phyloP scores from a whole-genome alignment of 371 early-diverging fungal species.

The Zychaea mexicana region DNA sequence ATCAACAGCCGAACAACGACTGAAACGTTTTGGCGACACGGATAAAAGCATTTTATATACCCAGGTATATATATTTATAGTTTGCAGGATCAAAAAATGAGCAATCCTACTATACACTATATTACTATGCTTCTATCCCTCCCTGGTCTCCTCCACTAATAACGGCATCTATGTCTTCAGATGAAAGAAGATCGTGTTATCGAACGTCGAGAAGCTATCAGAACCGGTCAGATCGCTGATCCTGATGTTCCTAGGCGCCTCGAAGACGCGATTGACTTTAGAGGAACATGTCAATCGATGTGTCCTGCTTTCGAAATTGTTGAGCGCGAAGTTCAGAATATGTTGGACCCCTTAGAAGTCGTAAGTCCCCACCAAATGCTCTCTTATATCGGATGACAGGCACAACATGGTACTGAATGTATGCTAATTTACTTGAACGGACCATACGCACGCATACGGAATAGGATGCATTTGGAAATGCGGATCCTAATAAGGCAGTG shows the following conservation, averaged over 20 bases:
- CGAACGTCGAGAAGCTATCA: slow-evolving; percentile 53
- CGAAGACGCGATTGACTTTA: slow-evolving; percentile 70
- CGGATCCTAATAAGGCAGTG: slow-evolving; percentile 72
- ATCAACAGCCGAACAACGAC: slow-evolving; percentile 27
- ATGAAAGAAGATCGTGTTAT: slow-evolving; percentile 43
- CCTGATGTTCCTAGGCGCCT: slow-evolving; percentile 56
- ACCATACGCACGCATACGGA: slow-evolving; percentile 12
- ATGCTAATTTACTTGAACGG: neutral
- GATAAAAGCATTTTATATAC: slow-evolving; percentile 26
- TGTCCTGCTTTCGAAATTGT: slow-evolving; percentile 91
- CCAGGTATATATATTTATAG: slow-evolving; percentile 17
- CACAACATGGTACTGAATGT: neutral
- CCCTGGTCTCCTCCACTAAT: neutral
- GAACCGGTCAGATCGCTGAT: slow-evolving; percentile 59
- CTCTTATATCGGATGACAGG: no score
- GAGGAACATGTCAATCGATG: slow-evolving; percentile 85
- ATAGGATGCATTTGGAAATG: slow-evolving; percentile 49
- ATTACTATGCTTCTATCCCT: no score
- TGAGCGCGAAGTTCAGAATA: slow-evolving; percentile 81
- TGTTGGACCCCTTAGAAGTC: slow-evolving; percentile 75
- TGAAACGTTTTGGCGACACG: slow-evolving; percentile 31
- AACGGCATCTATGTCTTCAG: slow-evolving; percentile 16
- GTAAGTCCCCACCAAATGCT: no score
- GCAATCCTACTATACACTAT: no score
- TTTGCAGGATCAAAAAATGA: neutral